A percentile compares a stretch with the other conserved stretches of the same genome.
phyloP scores from a whole-genome alignment of 495 filamentous ascomycete species.

The Penicillium herquei region DNA sequence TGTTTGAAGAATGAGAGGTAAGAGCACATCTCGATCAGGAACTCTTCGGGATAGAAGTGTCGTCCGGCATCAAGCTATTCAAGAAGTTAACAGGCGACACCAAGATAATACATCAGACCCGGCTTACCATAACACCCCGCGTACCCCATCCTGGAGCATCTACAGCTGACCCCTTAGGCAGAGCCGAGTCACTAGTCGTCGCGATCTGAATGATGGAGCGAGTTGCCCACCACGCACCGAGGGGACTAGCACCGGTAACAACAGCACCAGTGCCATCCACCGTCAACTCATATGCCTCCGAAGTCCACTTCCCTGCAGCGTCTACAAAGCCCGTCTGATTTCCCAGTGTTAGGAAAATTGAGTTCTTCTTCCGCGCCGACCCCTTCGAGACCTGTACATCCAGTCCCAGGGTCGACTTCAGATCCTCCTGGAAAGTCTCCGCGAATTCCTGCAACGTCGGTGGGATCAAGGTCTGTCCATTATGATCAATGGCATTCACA shows the following conservation, averaged over 20 bases:
- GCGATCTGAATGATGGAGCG: slow-evolving; percentile 48
- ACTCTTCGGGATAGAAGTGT: slow-evolving; percentile 51
- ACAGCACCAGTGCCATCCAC: slow-evolving; percentile 35
- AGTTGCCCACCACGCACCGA: slow-evolving; percentile 54
- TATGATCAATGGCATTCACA: slow-evolving; percentile 29
- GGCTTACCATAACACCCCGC: slow-evolving; percentile 42
- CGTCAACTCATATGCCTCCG: slow-evolving; percentile 48
- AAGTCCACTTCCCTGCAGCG: slow-evolving; percentile 39
- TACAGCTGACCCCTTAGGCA: slow-evolving; percentile 35
- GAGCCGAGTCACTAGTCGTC: slow-evolving; percentile 27
- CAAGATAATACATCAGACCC: neutral
- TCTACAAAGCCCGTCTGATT: slow-evolving; percentile 39
- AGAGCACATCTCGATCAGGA: slow-evolving; percentile 50
- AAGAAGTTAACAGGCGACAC: neutral
- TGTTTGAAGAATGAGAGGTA: slow-evolving; percentile 57
- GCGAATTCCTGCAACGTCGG: slow-evolving; percentile 45
- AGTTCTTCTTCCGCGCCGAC: slow-evolving; percentile 14
- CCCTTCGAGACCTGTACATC: slow-evolving; percentile 24
- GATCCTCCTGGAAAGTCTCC: slow-evolving; percentile 38
- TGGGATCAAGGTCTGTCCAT: slow-evolving; percentile 49
- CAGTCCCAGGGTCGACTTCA: slow-evolving; percentile 26
- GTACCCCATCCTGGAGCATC: slow-evolving; percentile 51
- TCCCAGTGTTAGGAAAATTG: slow-evolving; percentile 44
- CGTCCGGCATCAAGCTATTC: slow-evolving; percentile 45
- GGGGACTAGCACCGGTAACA: slow-evolving; percentile 48